Evolutionary conservation across 139 green algal genomes (phyloP).

Genomic region (Microglena sp.): DNA sequence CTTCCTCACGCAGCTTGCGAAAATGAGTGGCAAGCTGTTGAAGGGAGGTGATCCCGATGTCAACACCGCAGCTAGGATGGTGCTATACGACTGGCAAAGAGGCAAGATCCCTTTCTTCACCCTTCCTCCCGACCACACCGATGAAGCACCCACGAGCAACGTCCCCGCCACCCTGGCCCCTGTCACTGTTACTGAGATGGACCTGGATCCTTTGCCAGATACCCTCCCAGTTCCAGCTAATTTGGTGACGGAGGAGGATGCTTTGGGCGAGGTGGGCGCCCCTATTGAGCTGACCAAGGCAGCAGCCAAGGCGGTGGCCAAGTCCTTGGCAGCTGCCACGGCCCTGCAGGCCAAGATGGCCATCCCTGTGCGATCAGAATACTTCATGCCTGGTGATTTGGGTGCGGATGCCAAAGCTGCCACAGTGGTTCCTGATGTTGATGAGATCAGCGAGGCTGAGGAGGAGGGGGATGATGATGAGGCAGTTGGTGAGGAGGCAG

Average conservation of each 20-base stretch:
- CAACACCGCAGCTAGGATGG: slow-evolving; percentile 88
- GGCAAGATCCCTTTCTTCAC: slow-evolving; percentile 96
- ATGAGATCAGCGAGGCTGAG: slow-evolving; percentile 30
- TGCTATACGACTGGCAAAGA: slow-evolving; percentile 97
- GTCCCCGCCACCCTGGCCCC: slow-evolving; percentile 19
- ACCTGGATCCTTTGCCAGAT: slow-evolving; percentile 33
- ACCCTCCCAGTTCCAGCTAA: slow-evolving; percentile 25
- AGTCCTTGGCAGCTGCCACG: slow-evolving; percentile 34
- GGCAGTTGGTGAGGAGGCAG: slow-evolving; percentile 14
- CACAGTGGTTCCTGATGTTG: background rate
- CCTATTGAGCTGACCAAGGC: slow-evolving; percentile 19
- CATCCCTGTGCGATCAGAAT: slow-evolving; percentile 58
- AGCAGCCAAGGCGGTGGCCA: slow-evolving; percentile 33
- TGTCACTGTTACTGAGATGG: slow-evolving; percentile 27
- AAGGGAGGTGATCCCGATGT: slow-evolving; percentile 87
- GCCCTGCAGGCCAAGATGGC: slow-evolving; percentile 34
- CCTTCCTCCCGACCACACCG: slow-evolving; percentile 63
- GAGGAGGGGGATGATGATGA: slow-evolving; percentile 30
- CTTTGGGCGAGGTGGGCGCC: slow-evolving; percentile 30
- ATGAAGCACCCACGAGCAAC: slow-evolving; percentile 15
- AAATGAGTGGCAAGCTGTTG: slow-evolving; percentile 48
- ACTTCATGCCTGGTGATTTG: slow-evolving; percentile 61
- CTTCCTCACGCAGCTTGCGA: slow-evolving; percentile 86
- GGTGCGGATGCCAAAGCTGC: background rate
- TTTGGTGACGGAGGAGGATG: slow-evolving; percentile 44